phyloP scores from a whole-genome alignment of 1,284 basidiomycete species.

The Boletus albobrunnescens region DNA sequence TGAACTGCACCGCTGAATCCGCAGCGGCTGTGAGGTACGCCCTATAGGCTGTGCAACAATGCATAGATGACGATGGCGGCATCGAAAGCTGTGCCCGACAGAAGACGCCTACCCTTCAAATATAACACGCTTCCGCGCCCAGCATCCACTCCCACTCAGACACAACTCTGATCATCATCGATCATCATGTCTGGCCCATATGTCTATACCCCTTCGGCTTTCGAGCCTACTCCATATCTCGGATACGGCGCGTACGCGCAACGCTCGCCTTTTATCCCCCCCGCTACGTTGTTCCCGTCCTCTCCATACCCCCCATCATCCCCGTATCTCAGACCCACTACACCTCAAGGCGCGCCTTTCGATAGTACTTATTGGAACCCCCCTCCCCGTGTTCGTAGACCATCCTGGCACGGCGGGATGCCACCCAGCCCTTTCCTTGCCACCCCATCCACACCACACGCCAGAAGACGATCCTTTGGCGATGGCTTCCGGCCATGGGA shows the following conservation, averaged over 20 bases:
- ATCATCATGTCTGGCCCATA: constrained; percentile 39
- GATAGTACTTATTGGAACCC: constrained; percentile 22
- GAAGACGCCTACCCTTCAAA: constrained; percentile 11
- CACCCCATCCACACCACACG: constrained; percentile 16
- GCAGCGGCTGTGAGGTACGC: constrained; percentile 23
- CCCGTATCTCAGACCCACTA: constrained; percentile 25
- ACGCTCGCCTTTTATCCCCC: constrained; percentile 42
- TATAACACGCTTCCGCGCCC: constrained; percentile 9
- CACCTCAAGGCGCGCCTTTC: constrained; percentile 18
- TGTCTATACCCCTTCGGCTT: constrained; percentile 35
- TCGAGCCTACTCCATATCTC: constrained; percentile 31
- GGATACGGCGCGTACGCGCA: constrained; percentile 28
- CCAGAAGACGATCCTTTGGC: constrained; percentile 43
- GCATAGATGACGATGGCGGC: constrained; percentile 1
- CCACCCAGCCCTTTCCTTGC: constrained; percentile 25
- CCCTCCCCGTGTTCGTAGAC: constrained; percentile 33
- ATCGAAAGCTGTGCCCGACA: constrained; percentile 16
- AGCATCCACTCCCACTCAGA: background rate
- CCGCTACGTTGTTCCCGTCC: constrained; percentile 33
- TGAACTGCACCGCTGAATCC: background rate
- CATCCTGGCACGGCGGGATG: constrained; percentile 38
- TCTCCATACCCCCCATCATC: constrained; percentile 28
- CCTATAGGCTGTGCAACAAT: constrained; percentile 20
- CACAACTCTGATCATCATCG: background rate
- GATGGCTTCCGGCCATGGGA: constrained; percentile 26